phyloP scores from a whole-genome alignment of 2,329 filamentous ascomycete genomes.

The Talaromyces sp. region DNA sequence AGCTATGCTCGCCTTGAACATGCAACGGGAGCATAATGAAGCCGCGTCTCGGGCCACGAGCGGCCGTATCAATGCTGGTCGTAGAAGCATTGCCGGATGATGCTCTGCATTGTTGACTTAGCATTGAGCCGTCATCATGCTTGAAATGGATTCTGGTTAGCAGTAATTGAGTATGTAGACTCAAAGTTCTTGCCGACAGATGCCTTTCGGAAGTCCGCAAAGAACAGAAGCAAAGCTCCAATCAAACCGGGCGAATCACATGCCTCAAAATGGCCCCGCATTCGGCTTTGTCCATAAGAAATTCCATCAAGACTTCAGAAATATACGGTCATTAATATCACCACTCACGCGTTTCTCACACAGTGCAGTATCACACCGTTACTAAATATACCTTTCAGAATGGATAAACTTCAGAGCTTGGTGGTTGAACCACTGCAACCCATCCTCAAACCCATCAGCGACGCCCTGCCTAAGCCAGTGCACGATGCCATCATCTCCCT shows the following conservation, averaged over 20 bases:
- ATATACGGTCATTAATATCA: not conserved
- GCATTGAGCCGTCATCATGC: not conserved
- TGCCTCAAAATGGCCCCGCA: not conserved
- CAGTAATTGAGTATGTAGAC: not conserved
- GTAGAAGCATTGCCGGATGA: slow-evolving; percentile 32
- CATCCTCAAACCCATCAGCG: slow-evolving; percentile 63
- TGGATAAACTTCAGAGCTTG: slow-evolving; percentile 42
- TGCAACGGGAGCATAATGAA: slow-evolving; percentile 34
- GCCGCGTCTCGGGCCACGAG: slow-evolving; percentile 29
- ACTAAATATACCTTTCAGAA: slow-evolving; percentile 19
- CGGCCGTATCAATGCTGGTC: slow-evolving; percentile 34
- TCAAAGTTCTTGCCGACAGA: not conserved
- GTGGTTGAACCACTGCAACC: slow-evolving; percentile 45
- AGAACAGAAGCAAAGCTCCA: slow-evolving; percentile 4
- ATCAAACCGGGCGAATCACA: slow-evolving; percentile 3
- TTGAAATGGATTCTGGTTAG: not conserved
- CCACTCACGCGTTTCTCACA: not conserved
- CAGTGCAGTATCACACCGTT: not conserved
- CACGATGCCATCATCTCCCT: slow-evolving; percentile 72
- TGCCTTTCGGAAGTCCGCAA: slow-evolving; percentile 8
- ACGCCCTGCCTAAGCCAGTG: slow-evolving; percentile 70
- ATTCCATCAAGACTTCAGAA: not conserved
- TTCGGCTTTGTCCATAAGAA: not conserved
- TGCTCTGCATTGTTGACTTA: not conserved
- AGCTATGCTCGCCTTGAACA: slow-evolving; percentile 23